A percentile compares a stretch with the other conserved stretches of the same genome.
phyloP scores from a whole-genome alignment of 73 alveolate species.

The Blepharisma japonicum region DNA sequence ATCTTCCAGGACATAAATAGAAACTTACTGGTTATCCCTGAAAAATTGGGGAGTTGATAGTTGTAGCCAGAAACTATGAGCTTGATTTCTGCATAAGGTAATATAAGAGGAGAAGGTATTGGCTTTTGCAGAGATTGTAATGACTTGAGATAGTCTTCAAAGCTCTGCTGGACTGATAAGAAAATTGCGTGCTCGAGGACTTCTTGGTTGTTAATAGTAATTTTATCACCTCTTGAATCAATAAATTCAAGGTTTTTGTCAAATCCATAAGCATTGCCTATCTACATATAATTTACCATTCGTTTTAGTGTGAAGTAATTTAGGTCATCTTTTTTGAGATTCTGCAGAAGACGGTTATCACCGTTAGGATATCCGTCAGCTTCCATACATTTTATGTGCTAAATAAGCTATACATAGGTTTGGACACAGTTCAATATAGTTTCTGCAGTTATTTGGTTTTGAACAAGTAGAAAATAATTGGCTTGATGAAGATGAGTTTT shows the following conservation, averaged over 20 bases:
- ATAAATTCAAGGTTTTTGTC: slow-evolving; percentile 10
- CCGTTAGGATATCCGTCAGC: slow-evolving; percentile 3
- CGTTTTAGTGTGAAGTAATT: neutral
- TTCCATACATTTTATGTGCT: neutral
- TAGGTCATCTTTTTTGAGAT: neutral
- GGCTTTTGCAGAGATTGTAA: neutral
- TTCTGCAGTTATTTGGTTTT: neutral
- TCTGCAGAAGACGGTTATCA: neutral
- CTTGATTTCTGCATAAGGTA: slow-evolving; percentile 9
- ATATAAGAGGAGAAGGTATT: neutral
- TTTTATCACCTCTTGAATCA: neutral
- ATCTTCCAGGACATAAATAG: no score
- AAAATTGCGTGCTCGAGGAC: no score
- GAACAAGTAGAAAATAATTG: neutral
- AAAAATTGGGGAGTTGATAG: neutral
- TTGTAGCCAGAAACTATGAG: neutral
- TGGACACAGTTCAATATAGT: neutral
- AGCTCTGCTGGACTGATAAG: no score
- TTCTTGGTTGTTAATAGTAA: neutral
- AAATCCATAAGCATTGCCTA: neutral
- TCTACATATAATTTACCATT: neutral
- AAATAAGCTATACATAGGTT: neutral
- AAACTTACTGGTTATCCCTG: neutral
- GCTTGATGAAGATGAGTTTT: neutral
- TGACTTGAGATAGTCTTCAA: neutral